Percentiles rank a stretch among this genome's conserved stretches.
Evolutionary conservation across 2,329 filamentous ascomycete species (phyloP).

Genomic region (Hyphodiscus sp.): DNA sequence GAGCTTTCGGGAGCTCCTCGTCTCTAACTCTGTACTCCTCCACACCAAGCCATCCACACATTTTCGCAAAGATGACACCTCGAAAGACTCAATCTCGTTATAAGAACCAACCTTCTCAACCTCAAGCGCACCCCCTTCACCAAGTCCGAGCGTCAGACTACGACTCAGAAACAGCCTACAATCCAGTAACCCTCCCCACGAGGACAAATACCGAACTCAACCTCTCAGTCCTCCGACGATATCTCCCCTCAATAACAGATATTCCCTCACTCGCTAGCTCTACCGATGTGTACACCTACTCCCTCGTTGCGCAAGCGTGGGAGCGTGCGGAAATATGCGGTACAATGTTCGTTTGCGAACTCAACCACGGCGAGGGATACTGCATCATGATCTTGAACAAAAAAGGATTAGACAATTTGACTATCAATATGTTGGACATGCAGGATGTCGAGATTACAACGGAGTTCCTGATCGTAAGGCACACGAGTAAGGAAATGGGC

Average conservation of each 20-base stretch:
- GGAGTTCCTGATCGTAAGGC: conserved; percentile 44
- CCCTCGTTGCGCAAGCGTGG: conserved; percentile 60
- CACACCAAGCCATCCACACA: neutral
- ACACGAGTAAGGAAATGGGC: conserved; percentile 1
- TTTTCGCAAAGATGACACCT: conserved; percentile 31
- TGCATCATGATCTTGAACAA: conserved; percentile 71
- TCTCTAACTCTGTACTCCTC: neutral
- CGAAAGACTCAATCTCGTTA: conserved; percentile 30
- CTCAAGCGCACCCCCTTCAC: conserved; percentile 14
- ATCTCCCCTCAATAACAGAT: conserved; percentile 65
- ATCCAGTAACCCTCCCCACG: conserved; percentile 33
- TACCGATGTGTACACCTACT: conserved; percentile 79
- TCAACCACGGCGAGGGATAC: conserved; percentile 34
- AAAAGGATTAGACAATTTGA: conserved; percentile 63
- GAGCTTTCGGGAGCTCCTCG: no score
- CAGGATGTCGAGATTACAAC: conserved; percentile 57
- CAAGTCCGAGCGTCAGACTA: conserved; percentile 44
- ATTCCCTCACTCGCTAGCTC: conserved; percentile 81
- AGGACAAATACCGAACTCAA: conserved; percentile 82
- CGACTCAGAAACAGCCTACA: conserved; percentile 40
- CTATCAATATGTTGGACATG: conserved; percentile 55
- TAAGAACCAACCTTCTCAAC: conserved; percentile 31
- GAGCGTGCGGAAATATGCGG: conserved; percentile 83
- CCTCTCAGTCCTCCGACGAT: conserved; percentile 72
- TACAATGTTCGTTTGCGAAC: conserved; percentile 78